Base-by-base conservation (phyloP, 805 yeast species). In the Ogataea degrootiae region DNA sequence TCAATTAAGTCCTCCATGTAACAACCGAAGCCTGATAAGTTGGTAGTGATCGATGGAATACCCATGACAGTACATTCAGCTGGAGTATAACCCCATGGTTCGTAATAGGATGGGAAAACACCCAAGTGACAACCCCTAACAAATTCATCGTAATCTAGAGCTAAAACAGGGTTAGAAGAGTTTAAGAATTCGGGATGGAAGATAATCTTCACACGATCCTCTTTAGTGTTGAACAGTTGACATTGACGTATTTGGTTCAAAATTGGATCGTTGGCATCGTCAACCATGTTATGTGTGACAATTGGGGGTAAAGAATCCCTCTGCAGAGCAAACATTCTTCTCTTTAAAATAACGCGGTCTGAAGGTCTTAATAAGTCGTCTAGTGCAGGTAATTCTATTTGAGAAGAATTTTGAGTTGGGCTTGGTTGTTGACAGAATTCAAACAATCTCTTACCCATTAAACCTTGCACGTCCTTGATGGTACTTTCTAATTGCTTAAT, bases 51-150 rank as follows among this genome's bases (percentile, higher is more conserved):
- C 6, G 97, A 88, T 16, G 99, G 99, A 50, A 94, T 96, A 47
- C 99, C 99, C 99, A 92, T 92, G 22, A 94, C 99, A 0, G 99
- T 92, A 73, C 99, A 94, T 67, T 92, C 99, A 8, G 98, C 98
- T 3, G 99, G 99, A 2, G 99, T 92, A 68, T 92, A 92, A 37
- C 99, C 99, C 99, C 99, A 92, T 4, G 99, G 99, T 71, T 92
- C 99, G 65, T 92, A 92, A 71, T 92, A 92, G 0, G 97, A 89
- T 43, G 99, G 99, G 83, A 92, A 92, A 44, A 92, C 96, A 66
- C 99, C 99, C 67, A 94, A 73, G 69, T 92, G 98, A 66, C 97
- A 91, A 51, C 99, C 99, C 57, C 99, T 80, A 41, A 92, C 99
- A 67, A 92, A 92, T 67, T 92, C 99, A 66, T 92, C 99, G 67